These are phyloP conservation scores for Aspergillus eucalypticola DNA, from an alignment of 2,329 filamentous ascomycete species.

Conservation along the genomic window DNA sequence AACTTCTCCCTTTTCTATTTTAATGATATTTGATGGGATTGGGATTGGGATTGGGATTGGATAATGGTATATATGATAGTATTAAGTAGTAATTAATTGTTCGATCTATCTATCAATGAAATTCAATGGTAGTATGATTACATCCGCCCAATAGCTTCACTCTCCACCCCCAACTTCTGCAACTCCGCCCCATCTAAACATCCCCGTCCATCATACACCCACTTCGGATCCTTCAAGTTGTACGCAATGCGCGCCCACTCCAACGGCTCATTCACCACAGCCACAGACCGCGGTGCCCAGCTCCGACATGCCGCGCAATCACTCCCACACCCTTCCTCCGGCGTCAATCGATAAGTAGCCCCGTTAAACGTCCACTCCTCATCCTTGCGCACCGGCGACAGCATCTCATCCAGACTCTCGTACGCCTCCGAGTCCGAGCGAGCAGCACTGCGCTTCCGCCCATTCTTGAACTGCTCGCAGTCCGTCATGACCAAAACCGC, in stretches of 20 bases:
- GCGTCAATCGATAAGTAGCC: conserved; percentile 23
- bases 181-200: conserved; percentile 38
- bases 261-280: conserved; percentile 31
- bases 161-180: conserved; percentile 37
- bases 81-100: too few species aligned
- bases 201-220: conserved; percentile 52
- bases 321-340: conserved; percentile 27
- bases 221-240: conserved; percentile 49
- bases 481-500: conserved; percentile 56
- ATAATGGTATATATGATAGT: background rate
- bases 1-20: conserved; percentile 2
- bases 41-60: background rate
- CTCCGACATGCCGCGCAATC: conserved; percentile 30
- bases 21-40: background rate
- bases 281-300: conserved; percentile 13
- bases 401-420: background rate
- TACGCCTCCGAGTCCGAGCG: background rate
- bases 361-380: conserved; percentile 27
- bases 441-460: background rate
- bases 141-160: conserved; percentile 36
- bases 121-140: background rate
- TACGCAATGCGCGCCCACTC: conserved; percentile 51
- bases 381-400: background rate
- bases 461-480: conserved; percentile 54
- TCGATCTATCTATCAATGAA: too few species aligned